Evolutionary conservation across 306 rosid genomes (phyloP), one percentile per base, ranked within the genome.

Genomic region (Quercus gilva): DNA sequence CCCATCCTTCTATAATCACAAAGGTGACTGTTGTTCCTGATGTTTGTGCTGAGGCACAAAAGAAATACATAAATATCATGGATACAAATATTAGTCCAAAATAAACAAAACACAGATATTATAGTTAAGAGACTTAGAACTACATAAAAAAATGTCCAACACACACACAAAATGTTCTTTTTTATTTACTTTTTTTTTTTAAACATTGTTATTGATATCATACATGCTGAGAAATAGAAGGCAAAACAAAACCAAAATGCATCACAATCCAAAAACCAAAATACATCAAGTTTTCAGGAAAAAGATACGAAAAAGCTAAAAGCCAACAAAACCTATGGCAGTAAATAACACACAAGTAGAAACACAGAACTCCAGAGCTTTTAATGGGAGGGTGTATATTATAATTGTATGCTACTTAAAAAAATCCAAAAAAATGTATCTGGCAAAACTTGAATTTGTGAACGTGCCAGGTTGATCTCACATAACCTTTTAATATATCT

Each of bases 21-120:
- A 96, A 96, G 81, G 99, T 96, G 75, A 88, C 98, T 19, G 98
- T 96, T 71, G 99, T 96, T 86, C 99, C 99, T 18, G 99, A 96
- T 78, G 85, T 91, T 88, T 89, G 91, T 69, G 83, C 98, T 94
- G 94, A 77, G 60, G 75, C 49, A 70, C 74, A 78, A 33, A 82
- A 71, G 75, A 26, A 69, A 33, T 9, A 67, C 25, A 76, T 78
- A 73, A 35, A 55, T 72, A 77, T 63, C 71, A 82, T 33, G 56
- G 55, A 65, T 5, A 28, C 60, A 74, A 41, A 61, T 41, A 51
- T 60, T 58, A 28, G 20, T 28, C 25, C 14, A 69, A 52, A 73
- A 18, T 25, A 67, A 10, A 49, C 60, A 5, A 12, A 61, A 70
- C 26, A 75, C 21, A 77, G 19, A 23, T 26, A 63, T 74, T 51